phyloP scores from a whole-genome alignment of 2,329 filamentous ascomycete species.

The Pseudovirgaria hyperparasitica region DNA sequence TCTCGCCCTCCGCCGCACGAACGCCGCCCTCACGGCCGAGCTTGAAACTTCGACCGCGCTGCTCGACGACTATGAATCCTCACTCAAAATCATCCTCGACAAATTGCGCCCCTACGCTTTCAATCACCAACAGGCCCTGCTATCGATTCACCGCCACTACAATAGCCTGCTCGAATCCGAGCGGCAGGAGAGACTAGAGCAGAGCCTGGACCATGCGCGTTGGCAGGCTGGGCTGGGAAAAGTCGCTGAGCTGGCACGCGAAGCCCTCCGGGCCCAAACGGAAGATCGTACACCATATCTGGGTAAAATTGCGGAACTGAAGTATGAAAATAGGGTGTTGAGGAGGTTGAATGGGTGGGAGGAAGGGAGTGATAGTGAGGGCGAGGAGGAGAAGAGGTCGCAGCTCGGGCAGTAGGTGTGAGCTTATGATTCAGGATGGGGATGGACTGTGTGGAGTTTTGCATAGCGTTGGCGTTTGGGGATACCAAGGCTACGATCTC shows the following conservation, averaged over 20 bases:
- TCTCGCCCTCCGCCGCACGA: conserved; percentile 13
- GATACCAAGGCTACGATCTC: conserved; percentile 4
- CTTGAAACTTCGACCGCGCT: too few relatives aligned
- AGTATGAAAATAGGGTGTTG: conserved; percentile 35
- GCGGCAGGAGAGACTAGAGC: conserved; percentile 30
- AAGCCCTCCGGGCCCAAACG: conserved; percentile 24
- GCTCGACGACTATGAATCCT: conserved; percentile 30
- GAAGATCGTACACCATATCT: conserved; percentile 24
- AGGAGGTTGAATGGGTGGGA: conserved; percentile 34
- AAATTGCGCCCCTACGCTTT: conserved; percentile 24
- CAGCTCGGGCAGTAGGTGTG: neutral
- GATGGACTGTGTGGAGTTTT: neutral
- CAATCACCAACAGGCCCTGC: conserved; percentile 29
- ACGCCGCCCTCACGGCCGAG: conserved; percentile 12
- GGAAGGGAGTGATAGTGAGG: conserved; percentile 23
- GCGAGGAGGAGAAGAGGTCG: conserved; percentile 10
- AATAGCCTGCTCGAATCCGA: conserved; percentile 29
- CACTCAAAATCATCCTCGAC: conserved; percentile 23
- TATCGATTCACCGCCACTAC: conserved; percentile 36
- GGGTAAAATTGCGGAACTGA: conserved; percentile 28
- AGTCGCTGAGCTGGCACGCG: conserved; percentile 29
- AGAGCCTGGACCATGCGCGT: conserved; percentile 34
- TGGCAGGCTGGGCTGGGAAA: conserved; percentile 35
- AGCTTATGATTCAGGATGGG: neutral
- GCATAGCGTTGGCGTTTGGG: conserved; percentile 9